Evolutionary conservation across 1,284 basidiomycete species (phyloP), one percentile per base, ranked within the genome.

Genomic region (Neonothopanus nambi): DNA sequence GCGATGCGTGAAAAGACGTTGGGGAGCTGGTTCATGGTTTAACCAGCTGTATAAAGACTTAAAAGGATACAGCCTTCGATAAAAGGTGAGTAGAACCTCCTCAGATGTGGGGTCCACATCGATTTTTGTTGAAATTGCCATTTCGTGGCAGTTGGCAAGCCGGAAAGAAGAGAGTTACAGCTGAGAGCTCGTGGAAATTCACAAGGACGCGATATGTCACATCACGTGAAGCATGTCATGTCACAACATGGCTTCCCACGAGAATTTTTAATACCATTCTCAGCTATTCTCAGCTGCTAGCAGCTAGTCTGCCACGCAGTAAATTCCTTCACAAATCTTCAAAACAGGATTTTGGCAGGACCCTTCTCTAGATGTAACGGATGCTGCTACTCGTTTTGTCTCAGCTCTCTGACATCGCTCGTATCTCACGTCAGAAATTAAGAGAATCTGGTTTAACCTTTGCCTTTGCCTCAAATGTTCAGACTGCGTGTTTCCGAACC

Each of bases 1-100:
- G 65, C 96, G 89, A 66, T 98, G 84, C 5, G 91, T 91, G 72
- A 92, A 96, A 50, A 92, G 81, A 58, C 83, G 84, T 12, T 80
- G 78, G 5, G 87, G 82, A 43, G 42, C 40, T 57, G 91, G 88
- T 57, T 90, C 91, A 61, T 98, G 95, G 67, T 98, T 98, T 23
- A 99, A 79, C 97, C 97, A 99, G 59, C 82, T 80, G 74, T 89
- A 98, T 63, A 98, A 82, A 3, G 93, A 89, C 68, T 93, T 92
- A 81, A 94, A 99, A 1, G 96, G 96, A 66, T 97, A 97, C 0
- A 99, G 77, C 28, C 94, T 84, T 36, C 87, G 81, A 73, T 99
- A 99, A 73, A 95, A 99, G 3, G 87, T 82, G 44, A 90, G 78
- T 91, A 98, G 95, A 37, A 80, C 70, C 66, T 84, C 81, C 70